Evolutionary conservation across 2,329 filamentous ascomycete species (phyloP), one percentile per base, ranked within the genome.

Genomic region (Penicillium thymicola): DNA sequence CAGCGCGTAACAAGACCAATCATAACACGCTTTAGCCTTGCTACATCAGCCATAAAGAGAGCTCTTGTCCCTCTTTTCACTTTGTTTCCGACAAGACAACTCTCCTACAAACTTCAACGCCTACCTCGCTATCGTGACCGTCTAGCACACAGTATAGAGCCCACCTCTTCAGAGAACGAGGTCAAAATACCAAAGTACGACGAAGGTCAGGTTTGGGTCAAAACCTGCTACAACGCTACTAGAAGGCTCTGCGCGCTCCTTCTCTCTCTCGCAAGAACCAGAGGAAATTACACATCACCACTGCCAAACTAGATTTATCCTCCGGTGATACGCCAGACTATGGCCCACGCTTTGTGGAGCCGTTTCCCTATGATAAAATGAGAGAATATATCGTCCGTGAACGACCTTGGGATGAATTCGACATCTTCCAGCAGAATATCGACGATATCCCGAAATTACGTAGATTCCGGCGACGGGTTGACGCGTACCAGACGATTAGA

Each of bases 371-470:
- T 30, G 16, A 30, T 1, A 5, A 44, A 44, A 28, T 44, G 42
- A 30, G 25, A 18, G 25, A 18, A 44, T 30, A 30, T 30, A 16
- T 28, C 5, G 4, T 0, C 16, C 41, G 2, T 4, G 25, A 43
- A 43, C 9, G 7, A 1, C 41, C 25, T 28, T 43, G 41, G 41
- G 25, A 28, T 43, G 1, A 13, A 28, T 28, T n/a, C 5, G 25
- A 43, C 10, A 43, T 43, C 23, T 3, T 13, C 16, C 2, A 9
- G 11, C 4, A 7, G 1, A 11, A 11, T 16, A 28, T 43, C 41
- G 1, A 4, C 0, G 41, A 43, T 43, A 18, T 1, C 0, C 41
- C 41, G 2, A 1, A 43, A 5, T 18, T 28, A 1, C 4, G 2
- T 5, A n/a, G 1, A 28, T 43, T 11, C 25, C 16, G 41, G 25